Evolutionary conservation across 768 basidiomycete genomes (phyloP).

Genomic region (Naganishia kalamii): DNA sequence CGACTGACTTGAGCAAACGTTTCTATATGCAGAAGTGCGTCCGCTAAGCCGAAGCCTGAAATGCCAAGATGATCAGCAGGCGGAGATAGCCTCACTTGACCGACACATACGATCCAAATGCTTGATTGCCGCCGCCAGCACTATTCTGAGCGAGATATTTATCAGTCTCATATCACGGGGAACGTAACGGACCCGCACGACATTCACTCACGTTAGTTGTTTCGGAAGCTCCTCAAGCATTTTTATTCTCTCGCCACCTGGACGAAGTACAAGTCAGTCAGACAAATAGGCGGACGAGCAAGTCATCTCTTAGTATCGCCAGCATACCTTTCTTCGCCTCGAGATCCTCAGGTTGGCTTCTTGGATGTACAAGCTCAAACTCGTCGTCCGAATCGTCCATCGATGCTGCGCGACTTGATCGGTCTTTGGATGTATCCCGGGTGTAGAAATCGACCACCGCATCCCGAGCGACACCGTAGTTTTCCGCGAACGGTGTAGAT

Average conservation of each 20-base stretch:
- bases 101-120: conserved; percentile 39
- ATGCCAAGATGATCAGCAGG: neutral
- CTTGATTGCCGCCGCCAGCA: conserved; percentile 31
- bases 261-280: neutral
- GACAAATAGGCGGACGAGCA: neutral
- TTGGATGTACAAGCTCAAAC: neutral
- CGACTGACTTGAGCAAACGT: conserved; percentile 56
- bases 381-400: conserved; percentile 9
- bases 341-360: no score
- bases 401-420: neutral
- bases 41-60: conserved; percentile 62
- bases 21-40: conserved; percentile 66
- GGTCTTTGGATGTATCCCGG: neutral
- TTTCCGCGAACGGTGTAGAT: neutral
- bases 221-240: neutral
- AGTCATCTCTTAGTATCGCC: neutral
- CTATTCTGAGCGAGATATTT: neutral
- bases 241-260: conserved; percentile 1
- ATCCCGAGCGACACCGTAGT: neutral
- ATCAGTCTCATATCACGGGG: no score
- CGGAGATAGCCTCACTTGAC: neutral
- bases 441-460: neutral
- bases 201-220: conserved; percentile 10
- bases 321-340: neutral
- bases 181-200: no score